Evolutionary conservation across 805 yeast species (phyloP).

Genomic region (Ogataea neopini): DNA sequence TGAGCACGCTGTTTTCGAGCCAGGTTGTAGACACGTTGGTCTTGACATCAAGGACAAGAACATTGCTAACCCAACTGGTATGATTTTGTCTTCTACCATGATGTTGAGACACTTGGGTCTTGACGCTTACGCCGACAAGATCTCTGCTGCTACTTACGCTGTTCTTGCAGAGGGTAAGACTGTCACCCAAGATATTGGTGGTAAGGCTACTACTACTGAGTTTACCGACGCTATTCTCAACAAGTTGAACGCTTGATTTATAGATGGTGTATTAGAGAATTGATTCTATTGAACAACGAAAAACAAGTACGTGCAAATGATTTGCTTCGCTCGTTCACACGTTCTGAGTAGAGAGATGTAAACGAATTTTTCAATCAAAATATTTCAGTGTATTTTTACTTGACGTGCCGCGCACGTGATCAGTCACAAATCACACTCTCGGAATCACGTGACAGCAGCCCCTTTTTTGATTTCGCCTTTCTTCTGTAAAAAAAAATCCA

Average conservation of each 20-base stretch:
- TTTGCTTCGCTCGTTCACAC: no score
- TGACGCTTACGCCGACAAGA: slow-evolving; percentile 79
- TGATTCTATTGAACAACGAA: no score
- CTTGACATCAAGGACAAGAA: slow-evolving; percentile 92
- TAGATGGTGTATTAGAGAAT: slow-evolving; percentile 6
- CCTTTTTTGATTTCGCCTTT: neutral
- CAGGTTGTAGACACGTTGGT: slow-evolving; percentile 99
- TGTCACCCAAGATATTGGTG: slow-evolving; percentile 91
- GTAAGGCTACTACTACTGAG: slow-evolving; percentile 84
- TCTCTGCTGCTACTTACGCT: slow-evolving; percentile 84
- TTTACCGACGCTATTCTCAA: slow-evolving; percentile 89
- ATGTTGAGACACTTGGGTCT: slow-evolving; percentile 94
- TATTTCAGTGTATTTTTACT: no score
- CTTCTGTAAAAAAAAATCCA: neutral
- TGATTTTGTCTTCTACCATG: slow-evolving; percentile 89
- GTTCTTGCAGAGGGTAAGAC: slow-evolving; percentile 86
- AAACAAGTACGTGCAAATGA: neutral
- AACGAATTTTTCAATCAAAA: no score
- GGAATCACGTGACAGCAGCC: neutral
- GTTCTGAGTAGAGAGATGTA: no score
- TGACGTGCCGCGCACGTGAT: no score
- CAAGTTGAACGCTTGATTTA: slow-evolving; percentile 48
- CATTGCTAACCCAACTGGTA: slow-evolving; percentile 97
- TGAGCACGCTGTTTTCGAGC: slow-evolving; percentile 97
- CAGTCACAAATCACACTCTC: neutral